These are phyloP conservation scores for Starmerella apis DNA, from an alignment of 805 yeast species.

Conservation along the genomic window DNA sequence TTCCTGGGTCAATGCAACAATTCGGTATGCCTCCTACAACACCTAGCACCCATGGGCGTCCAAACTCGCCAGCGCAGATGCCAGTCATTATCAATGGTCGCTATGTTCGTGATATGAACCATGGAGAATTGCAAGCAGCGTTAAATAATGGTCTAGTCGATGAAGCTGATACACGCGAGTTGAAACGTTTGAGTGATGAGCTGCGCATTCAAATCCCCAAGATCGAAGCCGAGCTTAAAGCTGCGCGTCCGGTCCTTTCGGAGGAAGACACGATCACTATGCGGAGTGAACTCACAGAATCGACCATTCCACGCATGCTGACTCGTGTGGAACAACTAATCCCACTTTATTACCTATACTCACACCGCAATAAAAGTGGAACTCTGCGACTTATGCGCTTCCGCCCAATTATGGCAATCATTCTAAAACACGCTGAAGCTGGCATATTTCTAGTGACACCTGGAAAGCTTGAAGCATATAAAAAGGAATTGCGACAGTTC, in stretches of 20 bases:
- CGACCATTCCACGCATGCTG: constrained; percentile 41
- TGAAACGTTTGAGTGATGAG: constrained; percentile 57
- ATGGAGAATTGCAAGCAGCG: constrained; percentile 15
- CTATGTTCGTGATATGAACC: constrained; percentile 16
- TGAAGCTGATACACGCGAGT: constrained; percentile 39
- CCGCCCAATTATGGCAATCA: constrained; percentile 67
- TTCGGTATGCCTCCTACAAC: not conserved
- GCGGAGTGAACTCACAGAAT: constrained; percentile 39
- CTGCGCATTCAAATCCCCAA: constrained; percentile 49
- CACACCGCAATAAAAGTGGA: constrained; percentile 57
- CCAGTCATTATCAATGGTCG: constrained; percentile 7
- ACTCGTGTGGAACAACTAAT: constrained; percentile 62
- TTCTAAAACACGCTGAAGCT: constrained; percentile 50
- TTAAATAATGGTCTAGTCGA: constrained; percentile 46
- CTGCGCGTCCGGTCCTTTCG: constrained; percentile 48
- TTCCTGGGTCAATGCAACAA: not conserved
- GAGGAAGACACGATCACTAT: constrained; percentile 55
- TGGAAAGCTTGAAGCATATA: constrained; percentile 57
- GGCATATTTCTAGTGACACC: constrained; percentile 63
- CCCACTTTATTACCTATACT: constrained; percentile 65
- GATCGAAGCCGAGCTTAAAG: constrained; percentile 44
- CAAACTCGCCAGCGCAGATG: constrained; percentile 1
- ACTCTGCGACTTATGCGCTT: constrained; percentile 68
- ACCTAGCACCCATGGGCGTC: constrained; percentile 13
- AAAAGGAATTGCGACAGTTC: constrained; percentile 61